Percentiles rank a stretch among this genome's conserved stretches.
Conservation (phyloP, 495 filamentous ascomycete species). For the Niebla homalea region DNA sequence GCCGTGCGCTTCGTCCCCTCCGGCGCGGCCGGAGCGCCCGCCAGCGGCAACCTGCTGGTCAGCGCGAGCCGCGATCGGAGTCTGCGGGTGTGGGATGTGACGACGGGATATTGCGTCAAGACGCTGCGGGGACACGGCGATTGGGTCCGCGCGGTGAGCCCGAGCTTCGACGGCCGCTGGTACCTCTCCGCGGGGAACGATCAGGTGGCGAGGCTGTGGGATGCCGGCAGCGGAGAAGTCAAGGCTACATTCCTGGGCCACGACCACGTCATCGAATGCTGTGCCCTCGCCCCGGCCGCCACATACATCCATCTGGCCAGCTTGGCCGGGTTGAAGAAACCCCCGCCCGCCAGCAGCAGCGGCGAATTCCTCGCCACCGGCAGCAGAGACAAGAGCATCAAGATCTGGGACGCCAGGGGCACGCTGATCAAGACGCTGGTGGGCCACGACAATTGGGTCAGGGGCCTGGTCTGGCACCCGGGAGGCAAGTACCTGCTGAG, state of each 20-base stretch:
- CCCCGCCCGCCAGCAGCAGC: conserved; percentile 55
- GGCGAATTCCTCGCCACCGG: conserved; percentile 90
- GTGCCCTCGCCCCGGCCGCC: conserved; percentile 70
- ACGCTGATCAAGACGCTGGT: conserved; percentile 74
- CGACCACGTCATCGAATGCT: conserved; percentile 83
- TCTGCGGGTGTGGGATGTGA: conserved; percentile 81
- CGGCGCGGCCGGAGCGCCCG: conserved; percentile 37
- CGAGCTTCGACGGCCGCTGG: conserved; percentile 71
- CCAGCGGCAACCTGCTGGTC: conserved; percentile 57
- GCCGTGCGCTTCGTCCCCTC: conserved; percentile 81
- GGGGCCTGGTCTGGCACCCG: conserved; percentile 78
- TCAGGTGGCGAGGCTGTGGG: conserved; percentile 73
- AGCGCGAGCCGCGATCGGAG: conserved; percentile 73
- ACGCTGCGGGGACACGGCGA: conserved; percentile 70
- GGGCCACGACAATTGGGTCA: conserved; percentile 96
- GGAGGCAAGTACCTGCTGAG: conserved; percentile 86
- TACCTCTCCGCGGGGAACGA: conserved; percentile 75
- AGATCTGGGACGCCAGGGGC: conserved; percentile 78
- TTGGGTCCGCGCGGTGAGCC: conserved; percentile 79
- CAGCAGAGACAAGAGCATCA: conserved; percentile 80
- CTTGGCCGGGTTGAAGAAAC: conserved; percentile 74
- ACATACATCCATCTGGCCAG: conserved; percentile 63
- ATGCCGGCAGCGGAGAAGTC: conserved; percentile 56
- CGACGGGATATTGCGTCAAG: conserved; percentile 83
- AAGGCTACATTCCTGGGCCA: conserved; percentile 78